Evolutionary conservation across 2,329 filamentous ascomycete species (phyloP), one percentile per base, ranked within the genome.

Genomic region (Acrodontium crateriforme): DNA sequence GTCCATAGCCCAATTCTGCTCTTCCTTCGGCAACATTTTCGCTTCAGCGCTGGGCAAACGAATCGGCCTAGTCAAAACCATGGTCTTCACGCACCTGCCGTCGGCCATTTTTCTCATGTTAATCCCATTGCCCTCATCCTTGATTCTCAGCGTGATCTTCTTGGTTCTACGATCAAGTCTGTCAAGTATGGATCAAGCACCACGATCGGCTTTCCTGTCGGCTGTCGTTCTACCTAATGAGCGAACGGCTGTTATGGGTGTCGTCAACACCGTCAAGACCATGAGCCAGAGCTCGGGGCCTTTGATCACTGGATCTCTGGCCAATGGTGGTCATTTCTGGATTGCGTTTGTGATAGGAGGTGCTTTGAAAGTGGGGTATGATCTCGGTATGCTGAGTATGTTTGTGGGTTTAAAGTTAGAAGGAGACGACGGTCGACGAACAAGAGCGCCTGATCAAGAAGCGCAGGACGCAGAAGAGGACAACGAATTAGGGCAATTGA

Each of bases 161-260:
- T 53, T 79, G 1, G 58, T 75, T 15, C 47, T 78, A 12, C 63
- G 74, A 4, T 60, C 71, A 3, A 69, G 69, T 0, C 55, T 78
- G 24, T 78, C 78, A 42, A 72, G 67, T 36, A 77, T 79, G 71
- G 74, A 78, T 37, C 74, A 78, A 53, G 73, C 70, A 0, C 74
- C 74, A 0, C 60, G 74, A 2, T 58, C 72, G 1, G 73, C 74
- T 0, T 70, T 79, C 32, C 75, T 79, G 27, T 71, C 74, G 1
- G 72, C 72, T 0, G 70, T 76, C 0, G 73, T 78, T 3, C 66
- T 62, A 36, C 67, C 72, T 0, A 65, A 70, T 29, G 74, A 79
- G 49, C 58, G 74, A 2, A 79, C 74, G 1, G 74, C 72, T 1
- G 71, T 74, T n/a, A 74, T 78, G 70, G 74, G 74, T 9, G 73